Percentiles rank a stretch among this genome's conserved stretches.
Conservation (phyloP, 345 rosid genomes). For the Noccaea caerulescens region DNA sequence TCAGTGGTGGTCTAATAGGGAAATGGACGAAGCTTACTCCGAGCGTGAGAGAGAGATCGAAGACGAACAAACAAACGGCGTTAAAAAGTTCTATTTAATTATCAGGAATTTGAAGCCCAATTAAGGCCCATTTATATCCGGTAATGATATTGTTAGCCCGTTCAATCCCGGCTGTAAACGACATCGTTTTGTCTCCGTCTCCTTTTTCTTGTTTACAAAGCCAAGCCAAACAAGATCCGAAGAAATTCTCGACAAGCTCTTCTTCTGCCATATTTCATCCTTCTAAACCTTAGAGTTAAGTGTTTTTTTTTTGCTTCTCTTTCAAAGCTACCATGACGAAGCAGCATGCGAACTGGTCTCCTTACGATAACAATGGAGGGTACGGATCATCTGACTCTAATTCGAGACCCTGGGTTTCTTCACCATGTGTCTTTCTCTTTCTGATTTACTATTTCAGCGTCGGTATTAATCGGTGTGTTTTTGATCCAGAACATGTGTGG, state of each 20-base stretch:
- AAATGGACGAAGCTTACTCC: slow-evolving; percentile 19
- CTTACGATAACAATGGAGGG: slow-evolving; percentile 99
- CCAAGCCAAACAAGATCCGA: slow-evolving; percentile 47
- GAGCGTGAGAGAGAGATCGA: background rate
- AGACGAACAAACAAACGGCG: background rate
- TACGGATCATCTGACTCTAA: slow-evolving; percentile 37
- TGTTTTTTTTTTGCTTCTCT: background rate
- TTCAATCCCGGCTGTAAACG: background rate
- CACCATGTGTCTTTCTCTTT: background rate
- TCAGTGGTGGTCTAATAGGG: background rate
- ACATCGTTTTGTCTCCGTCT: background rate
- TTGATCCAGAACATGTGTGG: slow-evolving; percentile 74
- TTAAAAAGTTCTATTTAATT: background rate
- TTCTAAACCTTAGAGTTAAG: slow-evolving; percentile 8
- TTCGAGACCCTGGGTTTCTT: background rate
- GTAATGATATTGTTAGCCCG: background rate
- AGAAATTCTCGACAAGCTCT: background rate
- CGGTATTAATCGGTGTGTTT: background rate
- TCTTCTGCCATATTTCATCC: slow-evolving; percentile 10
- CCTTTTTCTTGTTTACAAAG: slow-evolving; percentile 46
- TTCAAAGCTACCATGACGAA: slow-evolving; percentile 59
- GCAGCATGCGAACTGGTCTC: slow-evolving; percentile 84
- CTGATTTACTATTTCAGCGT: background rate
- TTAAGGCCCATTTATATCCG: slow-evolving; percentile 25
- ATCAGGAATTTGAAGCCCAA: background rate